phyloP scores from a whole-genome alignment of 164 flowering plant genomes.

The Piper betle region DNA sequence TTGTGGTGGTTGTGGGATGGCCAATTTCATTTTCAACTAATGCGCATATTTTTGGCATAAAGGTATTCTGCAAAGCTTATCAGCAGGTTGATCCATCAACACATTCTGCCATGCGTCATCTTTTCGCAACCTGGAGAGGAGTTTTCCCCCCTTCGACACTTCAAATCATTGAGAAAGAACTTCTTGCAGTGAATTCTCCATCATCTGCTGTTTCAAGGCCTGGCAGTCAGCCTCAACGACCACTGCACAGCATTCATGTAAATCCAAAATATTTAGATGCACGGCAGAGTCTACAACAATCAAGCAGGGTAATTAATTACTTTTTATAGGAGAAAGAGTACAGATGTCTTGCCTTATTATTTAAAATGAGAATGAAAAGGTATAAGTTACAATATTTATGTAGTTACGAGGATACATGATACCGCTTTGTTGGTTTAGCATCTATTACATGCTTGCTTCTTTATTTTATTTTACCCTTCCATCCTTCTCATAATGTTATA shows the following conservation, averaged over 20 bases:
- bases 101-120: constrained; percentile 82
- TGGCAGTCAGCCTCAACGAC: constrained; percentile 58
- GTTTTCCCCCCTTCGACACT: constrained; percentile 74
- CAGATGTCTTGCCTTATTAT: neutral
- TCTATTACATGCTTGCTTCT: neutral
- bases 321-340: neutral
- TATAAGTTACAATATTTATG: too few relatives aligned
- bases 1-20: neutral
- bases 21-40: neutral
- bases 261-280: constrained; percentile 92
- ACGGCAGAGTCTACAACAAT: constrained; percentile 82
- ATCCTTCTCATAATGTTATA: too few relatives aligned
- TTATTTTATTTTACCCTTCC: neutral
- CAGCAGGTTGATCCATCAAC: constrained; percentile 67
- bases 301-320: constrained; percentile 43
- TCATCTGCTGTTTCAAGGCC: constrained; percentile 45
- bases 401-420: neutral
- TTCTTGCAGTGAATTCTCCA: constrained; percentile 44
- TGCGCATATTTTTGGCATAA: constrained; percentile 1
- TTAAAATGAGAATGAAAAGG: too few relatives aligned
- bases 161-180: constrained; percentile 81
- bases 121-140: constrained; percentile 97
- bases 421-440: too few relatives aligned
- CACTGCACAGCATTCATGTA: constrained; percentile 89
- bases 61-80: constrained; percentile 96